Percentiles rank a stretch among this genome's conserved stretches.
Evolutionary conservation across 768 basidiomycete species (phyloP).

Genomic region (Suillus luteus): DNA sequence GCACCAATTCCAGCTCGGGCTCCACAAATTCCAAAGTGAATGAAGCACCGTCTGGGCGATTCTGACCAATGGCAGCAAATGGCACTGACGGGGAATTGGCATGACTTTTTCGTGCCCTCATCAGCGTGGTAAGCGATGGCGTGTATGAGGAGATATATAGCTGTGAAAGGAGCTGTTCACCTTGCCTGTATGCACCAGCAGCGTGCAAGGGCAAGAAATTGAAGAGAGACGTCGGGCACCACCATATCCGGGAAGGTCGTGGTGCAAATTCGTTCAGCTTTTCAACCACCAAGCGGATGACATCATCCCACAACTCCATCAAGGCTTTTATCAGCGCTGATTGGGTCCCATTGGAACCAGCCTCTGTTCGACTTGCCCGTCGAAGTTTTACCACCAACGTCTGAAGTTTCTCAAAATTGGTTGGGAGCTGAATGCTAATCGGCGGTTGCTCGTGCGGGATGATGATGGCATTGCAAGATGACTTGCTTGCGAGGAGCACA

Average conservation of each 20-base stretch:
- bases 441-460: neutral
- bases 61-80: no score
- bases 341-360: no score
- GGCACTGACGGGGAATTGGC: no score
- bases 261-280: neutral
- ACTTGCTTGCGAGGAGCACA: neutral
- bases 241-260: neutral
- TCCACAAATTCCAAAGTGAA: no score
- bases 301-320: neutral
- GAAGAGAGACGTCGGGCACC: neutral
- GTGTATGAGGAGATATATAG: no score
- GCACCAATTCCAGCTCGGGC: no score
- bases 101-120: no score
- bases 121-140: no score
- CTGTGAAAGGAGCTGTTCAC: no score
- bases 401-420: neutral
- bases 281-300: neutral
- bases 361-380: neutral
- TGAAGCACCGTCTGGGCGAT: no score
- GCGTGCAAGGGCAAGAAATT: no score
- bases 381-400: neutral
- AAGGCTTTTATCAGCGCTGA: neutral
- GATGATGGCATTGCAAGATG: neutral
- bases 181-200: no score
- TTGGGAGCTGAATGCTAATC: neutral